phyloP scores from a whole-genome alignment of 2,329 filamentous ascomycete species.

The Colletotrichum australisinense region DNA sequence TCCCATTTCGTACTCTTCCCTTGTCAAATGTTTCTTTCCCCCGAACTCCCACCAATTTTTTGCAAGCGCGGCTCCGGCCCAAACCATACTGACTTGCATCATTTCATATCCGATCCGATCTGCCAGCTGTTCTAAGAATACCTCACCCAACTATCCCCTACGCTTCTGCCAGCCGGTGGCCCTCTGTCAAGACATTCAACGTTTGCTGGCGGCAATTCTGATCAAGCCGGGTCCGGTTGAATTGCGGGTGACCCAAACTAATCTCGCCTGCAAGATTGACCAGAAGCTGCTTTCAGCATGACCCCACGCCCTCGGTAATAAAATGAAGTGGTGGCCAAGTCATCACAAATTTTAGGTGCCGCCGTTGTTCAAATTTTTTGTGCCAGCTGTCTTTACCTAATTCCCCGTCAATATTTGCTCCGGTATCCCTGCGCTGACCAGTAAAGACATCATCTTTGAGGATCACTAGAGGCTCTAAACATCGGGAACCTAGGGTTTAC shows the following conservation, averaged over 20 bases:
- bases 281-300: constrained; percentile 25
- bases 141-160: not conserved
- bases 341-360: constrained; percentile 21
- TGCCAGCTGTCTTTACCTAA: constrained; percentile 24
- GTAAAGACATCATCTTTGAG: constrained; percentile 11
- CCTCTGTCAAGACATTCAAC: not conserved
- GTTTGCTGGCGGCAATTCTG: constrained; percentile 21
- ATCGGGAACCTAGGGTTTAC: constrained; percentile 25
- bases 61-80: constrained; percentile 34
- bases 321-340: constrained; percentile 28
- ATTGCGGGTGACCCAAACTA: constrained; percentile 35
- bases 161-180: constrained; percentile 22
- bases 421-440: constrained; percentile 25
- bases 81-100: constrained; percentile 33
- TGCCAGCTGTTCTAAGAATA: constrained; percentile 37
- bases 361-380: constrained; percentile 19
- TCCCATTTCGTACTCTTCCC: constrained; percentile 28
- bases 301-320: constrained; percentile 35
- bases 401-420: not conserved
- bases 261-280: constrained; percentile 34
- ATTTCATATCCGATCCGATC: constrained; percentile 38
- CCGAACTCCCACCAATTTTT: constrained; percentile 17
- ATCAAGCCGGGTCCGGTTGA: constrained; percentile 16
- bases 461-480: constrained; percentile 10
- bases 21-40: constrained; percentile 36